Evolutionary conservation across 2,329 filamentous ascomycete genomes (phyloP).

Genomic region (Fusarium nematophilum): DNA sequence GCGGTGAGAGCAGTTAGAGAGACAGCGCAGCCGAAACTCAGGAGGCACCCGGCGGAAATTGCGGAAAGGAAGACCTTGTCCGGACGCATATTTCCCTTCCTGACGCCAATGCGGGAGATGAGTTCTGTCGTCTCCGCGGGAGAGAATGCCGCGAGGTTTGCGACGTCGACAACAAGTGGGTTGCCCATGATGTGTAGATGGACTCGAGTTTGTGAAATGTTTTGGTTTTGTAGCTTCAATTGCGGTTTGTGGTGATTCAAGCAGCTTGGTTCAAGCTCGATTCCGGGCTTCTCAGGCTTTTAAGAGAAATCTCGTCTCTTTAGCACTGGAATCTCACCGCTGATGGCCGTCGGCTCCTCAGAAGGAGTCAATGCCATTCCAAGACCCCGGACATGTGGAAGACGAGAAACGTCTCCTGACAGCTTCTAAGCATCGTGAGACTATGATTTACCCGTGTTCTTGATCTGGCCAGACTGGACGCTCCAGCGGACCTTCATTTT

Average conservation of each 20-base stretch:
- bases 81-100: slow-evolving; percentile 26
- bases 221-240: not conserved
- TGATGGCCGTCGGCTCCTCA: not conserved
- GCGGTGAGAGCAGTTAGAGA: slow-evolving; percentile 35
- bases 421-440: slow-evolving; percentile 2
- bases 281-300: not conserved
- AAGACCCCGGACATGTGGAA: not conserved
- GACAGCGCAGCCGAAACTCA: slow-evolving; percentile 39
- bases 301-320: not conserved
- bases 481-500: not conserved
- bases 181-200: slow-evolving; percentile 24
- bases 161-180: slow-evolving; percentile 28
- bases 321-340: not conserved
- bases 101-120: slow-evolving; percentile 35
- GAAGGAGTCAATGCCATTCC: not conserved
- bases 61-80: slow-evolving; percentile 40
- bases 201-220: not conserved
- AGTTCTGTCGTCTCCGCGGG: slow-evolving; percentile 38
- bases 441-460: not conserved
- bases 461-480: not conserved
- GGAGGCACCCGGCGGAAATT: slow-evolving; percentile 34
- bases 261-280: not conserved
- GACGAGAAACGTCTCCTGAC: slow-evolving; percentile 9
- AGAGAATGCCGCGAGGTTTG: slow-evolving; percentile 34
- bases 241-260: not conserved